Percentiles rank a stretch among this genome's conserved stretches.
Evolutionary conservation across 148 eudicot genomes (phyloP).

Genomic region (Rhododendron henanense): DNA sequence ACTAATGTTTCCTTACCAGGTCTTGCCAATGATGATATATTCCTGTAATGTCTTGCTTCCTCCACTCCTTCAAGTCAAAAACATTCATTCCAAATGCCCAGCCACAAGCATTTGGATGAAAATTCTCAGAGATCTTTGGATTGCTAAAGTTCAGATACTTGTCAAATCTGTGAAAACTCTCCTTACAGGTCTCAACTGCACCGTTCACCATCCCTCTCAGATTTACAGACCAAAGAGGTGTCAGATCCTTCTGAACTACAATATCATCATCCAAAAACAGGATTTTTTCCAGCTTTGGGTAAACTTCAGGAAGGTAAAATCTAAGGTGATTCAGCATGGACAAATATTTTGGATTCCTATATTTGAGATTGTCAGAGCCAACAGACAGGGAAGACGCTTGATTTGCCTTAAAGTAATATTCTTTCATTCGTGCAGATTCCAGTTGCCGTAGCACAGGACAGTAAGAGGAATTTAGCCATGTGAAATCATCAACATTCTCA

Average conservation of each 20-base stretch:
- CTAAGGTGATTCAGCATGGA: conserved; percentile 99
- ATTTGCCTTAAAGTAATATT: conserved; percentile 91
- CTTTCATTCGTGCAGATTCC: conserved; percentile 86
- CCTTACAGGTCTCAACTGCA: conserved; percentile 98
- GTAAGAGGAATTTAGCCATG: conserved; percentile 93
- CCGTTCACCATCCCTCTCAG: conserved; percentile 97
- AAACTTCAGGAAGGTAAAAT: conserved; percentile 98
- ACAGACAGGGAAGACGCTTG: conserved; percentile 58
- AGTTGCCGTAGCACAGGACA: conserved; percentile 96
- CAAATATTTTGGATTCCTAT: conserved; percentile 93
- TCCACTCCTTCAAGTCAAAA: conserved; percentile 93
- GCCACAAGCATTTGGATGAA: conserved; percentile 92
- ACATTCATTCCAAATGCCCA: conserved; percentile 99
- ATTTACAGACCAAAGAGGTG: conserved; percentile 86
- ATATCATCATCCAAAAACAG: conserved; percentile 94
- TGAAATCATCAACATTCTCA: conserved; percentile 80
- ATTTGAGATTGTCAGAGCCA: conserved; percentile 89
- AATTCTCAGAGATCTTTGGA: conserved; percentile 78
- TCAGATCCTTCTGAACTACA: conserved; percentile 94
- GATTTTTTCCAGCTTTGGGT: conserved; percentile 82
- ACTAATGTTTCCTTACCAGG: conserved; percentile 43
- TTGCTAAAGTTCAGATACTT: conserved; percentile 95
- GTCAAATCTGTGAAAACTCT: conserved; percentile 96
- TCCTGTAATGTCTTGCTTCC: conserved; percentile 85
- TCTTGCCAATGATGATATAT: conserved; percentile 97